Evolutionary conservation across 768 basidiomycete genomes (phyloP), one percentile per base, ranked within the genome.

Genomic region (Pisolithus tinctorius): DNA sequence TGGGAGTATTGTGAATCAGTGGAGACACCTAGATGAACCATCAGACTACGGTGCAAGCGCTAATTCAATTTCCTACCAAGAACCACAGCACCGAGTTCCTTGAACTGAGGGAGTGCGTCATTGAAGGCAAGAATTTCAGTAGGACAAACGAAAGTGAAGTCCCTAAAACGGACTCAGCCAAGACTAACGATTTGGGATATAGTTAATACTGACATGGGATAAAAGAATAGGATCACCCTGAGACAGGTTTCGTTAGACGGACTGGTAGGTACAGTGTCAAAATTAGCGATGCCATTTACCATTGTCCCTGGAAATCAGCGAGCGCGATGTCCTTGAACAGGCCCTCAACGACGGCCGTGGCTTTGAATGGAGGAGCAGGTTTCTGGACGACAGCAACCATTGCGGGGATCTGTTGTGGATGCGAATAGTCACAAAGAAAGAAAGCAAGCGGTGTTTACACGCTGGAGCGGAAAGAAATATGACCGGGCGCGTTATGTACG

Each of bases 111-210:
- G 30, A 95, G 79, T 8, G 90, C 85, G 55, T 91, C 88, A 68
- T 95, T 93, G 79, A 93, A 96, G 1, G 93, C 93, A 44, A 94
- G 80, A 64, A 96, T 94, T 70, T 95, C 93, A 51, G 92, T 93
- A n/a, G 91, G 91, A 72, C 91, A 94, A 60, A 89, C 88, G 58
- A 88, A 89, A 37, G 89, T 90, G 69, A 89, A 91, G 63, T 88
- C 87, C 75, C 86, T 91, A 55, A 25, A 38, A 25, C 30, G 17
- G 50, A 7, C 9, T 23, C 10, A 29, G 14, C 56, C 41, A 56
- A 41, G 26, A 16, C 27, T 36, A 27, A 25, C 34, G 1, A 11
- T 40, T 17, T 29, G 36, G 26, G 47, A n/a, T 25, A n/a, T 17
- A 13, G 0, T 6, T 6, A 4, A 52, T 46, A 69, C 85, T 56